Evolutionary conservation across 2,329 filamentous ascomycete genomes (phyloP).

Genomic region (Fusarium kyushuense): DNA sequence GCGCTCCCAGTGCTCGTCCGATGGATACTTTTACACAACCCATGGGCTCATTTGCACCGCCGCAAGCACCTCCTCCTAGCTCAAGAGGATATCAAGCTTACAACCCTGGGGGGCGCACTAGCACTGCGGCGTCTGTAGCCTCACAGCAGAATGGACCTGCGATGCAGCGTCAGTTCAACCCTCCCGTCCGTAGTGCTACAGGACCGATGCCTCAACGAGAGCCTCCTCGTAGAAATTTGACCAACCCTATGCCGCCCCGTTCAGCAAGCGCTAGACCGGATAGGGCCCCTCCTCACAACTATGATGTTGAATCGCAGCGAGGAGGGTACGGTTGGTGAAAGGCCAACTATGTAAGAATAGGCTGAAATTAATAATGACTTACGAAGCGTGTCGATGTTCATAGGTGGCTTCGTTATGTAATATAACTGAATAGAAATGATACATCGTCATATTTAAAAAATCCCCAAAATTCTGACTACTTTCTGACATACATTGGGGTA

Average conservation of each 20-base stretch:
- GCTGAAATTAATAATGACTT: slow-evolving; percentile 30
- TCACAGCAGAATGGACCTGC: slow-evolving; percentile 41
- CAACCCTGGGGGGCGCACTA: slow-evolving; percentile 50
- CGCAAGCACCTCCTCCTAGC: slow-evolving; percentile 12
- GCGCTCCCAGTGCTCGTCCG: slow-evolving; percentile 50
- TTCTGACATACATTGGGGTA: slow-evolving; percentile 4
- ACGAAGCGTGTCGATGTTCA: slow-evolving; percentile 15
- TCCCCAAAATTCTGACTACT: background rate
- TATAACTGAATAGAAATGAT: slow-evolving; percentile 7
- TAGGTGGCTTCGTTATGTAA: slow-evolving; percentile 5
- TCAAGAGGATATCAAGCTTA: slow-evolving; percentile 49
- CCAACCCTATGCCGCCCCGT: slow-evolving; percentile 55
- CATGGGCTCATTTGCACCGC: slow-evolving; percentile 15
- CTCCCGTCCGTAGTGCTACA: slow-evolving; percentile 56
- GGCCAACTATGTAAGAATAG: slow-evolving; percentile 3
- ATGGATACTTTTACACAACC: slow-evolving; percentile 49
- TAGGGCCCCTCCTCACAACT: slow-evolving; percentile 48
- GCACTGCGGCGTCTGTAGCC: slow-evolving; percentile 50
- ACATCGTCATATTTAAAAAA: slow-evolving; percentile 7
- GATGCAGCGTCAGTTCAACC: slow-evolving; percentile 43
- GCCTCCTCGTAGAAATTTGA: slow-evolving; percentile 60
- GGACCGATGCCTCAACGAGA: slow-evolving; percentile 53
- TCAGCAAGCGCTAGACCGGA: slow-evolving; percentile 40
- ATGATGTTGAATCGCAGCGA: slow-evolving; percentile 55
- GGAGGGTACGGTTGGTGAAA: slow-evolving; percentile 48